These are phyloP conservation scores for Ashbya aceris DNA, from an alignment of 1,139 yeast species.

Conservation along the genomic window DNA sequence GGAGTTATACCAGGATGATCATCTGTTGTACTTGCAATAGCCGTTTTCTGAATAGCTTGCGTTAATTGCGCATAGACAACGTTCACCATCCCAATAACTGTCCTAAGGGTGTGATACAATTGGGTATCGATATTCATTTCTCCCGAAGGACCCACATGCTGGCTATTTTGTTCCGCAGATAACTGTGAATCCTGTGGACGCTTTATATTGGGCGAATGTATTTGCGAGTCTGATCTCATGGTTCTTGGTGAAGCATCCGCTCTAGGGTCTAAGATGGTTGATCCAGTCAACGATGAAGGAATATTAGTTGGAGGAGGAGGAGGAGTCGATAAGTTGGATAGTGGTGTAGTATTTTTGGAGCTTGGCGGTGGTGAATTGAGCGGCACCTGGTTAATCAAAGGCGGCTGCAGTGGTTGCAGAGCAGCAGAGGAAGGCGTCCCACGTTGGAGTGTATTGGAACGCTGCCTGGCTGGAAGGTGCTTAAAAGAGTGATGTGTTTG, in stretches of 20 bases:
- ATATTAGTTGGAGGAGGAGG: conserved; percentile 7
- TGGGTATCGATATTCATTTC: conserved; percentile 61
- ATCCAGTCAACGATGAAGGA: conserved; percentile 6
- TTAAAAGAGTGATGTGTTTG: conserved; percentile 6
- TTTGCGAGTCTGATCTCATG: not conserved
- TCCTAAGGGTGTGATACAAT: conserved; percentile 61
- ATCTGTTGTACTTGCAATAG: conserved; percentile 37
- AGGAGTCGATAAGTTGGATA: conserved; percentile 8
- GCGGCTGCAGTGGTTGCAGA: conserved; percentile 1
- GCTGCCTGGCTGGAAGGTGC: conserved; percentile 3
- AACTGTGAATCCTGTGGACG: conserved; percentile 9
- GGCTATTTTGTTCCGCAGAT: conserved; percentile 12
- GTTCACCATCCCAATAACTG: conserved; percentile 71
- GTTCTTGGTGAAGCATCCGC: conserved; percentile 7
- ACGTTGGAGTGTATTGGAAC: conserved; percentile 9
- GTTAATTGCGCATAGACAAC: conserved; percentile 73
- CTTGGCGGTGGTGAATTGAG: conserved; percentile 6
- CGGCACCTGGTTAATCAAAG: conserved; percentile 4
- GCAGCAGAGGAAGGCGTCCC: conserved; percentile 1
- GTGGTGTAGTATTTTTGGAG: conserved; percentile 5
- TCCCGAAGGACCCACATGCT: conserved; percentile 4
- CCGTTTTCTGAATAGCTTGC: conserved; percentile 65
- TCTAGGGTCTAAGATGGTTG: conserved; percentile 9
- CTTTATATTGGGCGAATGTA: conserved; percentile 2
- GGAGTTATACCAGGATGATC: conserved; percentile 32